Percentiles rank a stretch among this genome's conserved stretches.
phyloP scores from a whole-genome alignment of 305 asterid species.

The Solanum hybrid region DNA sequence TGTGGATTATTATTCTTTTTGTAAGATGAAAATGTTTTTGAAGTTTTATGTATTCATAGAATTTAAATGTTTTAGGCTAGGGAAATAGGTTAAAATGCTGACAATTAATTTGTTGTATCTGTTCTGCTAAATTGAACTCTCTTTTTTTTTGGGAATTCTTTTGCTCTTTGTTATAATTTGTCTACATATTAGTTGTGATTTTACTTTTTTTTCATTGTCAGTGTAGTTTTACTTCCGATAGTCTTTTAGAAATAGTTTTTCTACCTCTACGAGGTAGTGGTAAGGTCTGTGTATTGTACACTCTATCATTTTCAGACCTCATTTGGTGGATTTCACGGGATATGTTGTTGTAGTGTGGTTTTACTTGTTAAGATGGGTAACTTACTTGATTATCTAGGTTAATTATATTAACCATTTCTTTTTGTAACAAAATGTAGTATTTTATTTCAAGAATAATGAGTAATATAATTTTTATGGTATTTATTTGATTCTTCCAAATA shows the following conservation, averaged over 20 bases:
- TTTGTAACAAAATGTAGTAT: no score
- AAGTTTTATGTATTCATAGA: background rate
- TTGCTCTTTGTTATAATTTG: background rate
- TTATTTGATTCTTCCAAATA: background rate
- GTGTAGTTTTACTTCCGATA: background rate
- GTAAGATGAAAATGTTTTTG: constrained; percentile 12
- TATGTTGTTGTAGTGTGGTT: background rate
- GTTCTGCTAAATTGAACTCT: background rate
- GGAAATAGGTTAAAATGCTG: constrained; percentile 11
- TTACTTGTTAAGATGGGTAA: background rate
- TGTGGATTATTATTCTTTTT: constrained; percentile 16
- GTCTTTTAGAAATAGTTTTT: background rate
- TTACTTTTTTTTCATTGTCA: background rate
- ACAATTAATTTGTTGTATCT: constrained; percentile 2
- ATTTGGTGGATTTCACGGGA: background rate
- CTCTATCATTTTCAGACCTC: no score
- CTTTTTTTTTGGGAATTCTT: background rate
- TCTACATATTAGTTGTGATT: background rate
- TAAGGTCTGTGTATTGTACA: no score
- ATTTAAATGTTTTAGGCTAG: background rate
- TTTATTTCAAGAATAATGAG: background rate
- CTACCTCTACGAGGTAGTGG: no score
- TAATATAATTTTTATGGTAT: background rate
- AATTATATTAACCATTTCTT: no score
- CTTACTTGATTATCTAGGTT: background rate